Percentiles rank a stretch among this genome's conserved stretches.
phyloP scores from a whole-genome alignment of 2,329 filamentous ascomycete genomes.

The Gremmenia infestans region DNA sequence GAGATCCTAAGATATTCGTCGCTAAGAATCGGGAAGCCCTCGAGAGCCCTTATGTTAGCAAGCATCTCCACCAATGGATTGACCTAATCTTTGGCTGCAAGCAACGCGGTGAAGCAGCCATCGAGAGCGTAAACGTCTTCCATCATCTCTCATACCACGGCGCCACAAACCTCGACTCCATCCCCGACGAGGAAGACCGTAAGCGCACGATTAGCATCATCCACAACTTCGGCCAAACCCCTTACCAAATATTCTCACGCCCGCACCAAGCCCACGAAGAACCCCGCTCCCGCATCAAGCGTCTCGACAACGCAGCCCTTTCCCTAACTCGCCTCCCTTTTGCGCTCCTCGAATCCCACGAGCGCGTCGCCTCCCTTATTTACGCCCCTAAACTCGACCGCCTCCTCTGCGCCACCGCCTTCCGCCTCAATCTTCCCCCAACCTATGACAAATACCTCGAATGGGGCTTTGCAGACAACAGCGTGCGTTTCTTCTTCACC shows the following conservation, averaged over 20 bases:
- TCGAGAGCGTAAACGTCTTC: constrained; percentile 92
- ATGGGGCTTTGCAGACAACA: constrained; percentile 93
- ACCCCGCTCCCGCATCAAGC: constrained; percentile 55
- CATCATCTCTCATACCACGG: constrained; percentile 94
- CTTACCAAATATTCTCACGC: constrained; percentile 85
- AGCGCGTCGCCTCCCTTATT: constrained; percentile 73
- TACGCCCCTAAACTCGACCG: constrained; percentile 78
- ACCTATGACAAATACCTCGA: constrained; percentile 86
- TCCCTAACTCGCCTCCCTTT: constrained; percentile 73
- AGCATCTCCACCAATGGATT: constrained; percentile 89
- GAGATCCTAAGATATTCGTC: constrained; percentile 92
- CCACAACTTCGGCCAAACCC: constrained; percentile 97
- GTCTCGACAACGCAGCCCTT: constrained; percentile 74
- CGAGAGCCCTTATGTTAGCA: constrained; percentile 87
- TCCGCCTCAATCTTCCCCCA: constrained; percentile 82
- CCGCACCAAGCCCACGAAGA: constrained; percentile 75
- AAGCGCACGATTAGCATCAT: constrained; percentile 79
- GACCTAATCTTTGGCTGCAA: constrained; percentile 93
- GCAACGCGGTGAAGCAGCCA: constrained; percentile 85
- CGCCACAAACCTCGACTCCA: constrained; percentile 85
- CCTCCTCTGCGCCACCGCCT: constrained; percentile 75
- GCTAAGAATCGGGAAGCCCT: constrained; percentile 92
- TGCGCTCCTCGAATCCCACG: constrained; percentile 65
- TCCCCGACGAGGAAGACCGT: constrained; percentile 63
- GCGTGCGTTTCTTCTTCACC: constrained; percentile 82